These are phyloP conservation scores for Hypoxylon sp. DNA, from an alignment of 2,329 filamentous ascomycete species.

Conservation along the genomic window DNA sequence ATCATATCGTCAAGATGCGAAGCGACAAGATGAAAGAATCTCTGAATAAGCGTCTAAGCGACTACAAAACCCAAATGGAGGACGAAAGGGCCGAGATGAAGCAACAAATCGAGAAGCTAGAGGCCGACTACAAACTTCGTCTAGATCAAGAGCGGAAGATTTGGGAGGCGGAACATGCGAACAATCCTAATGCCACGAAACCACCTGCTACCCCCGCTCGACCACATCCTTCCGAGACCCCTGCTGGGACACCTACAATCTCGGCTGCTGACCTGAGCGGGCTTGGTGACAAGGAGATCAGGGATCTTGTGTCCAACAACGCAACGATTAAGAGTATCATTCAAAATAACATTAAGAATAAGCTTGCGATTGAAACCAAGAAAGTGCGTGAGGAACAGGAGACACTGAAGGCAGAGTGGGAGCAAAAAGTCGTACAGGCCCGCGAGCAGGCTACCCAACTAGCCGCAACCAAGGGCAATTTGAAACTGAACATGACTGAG, in stretches of 20 bases:
- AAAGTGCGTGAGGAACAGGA: slow-evolving; percentile 66
- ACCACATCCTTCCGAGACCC: slow-evolving; percentile 49
- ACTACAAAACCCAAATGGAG: slow-evolving; percentile 61
- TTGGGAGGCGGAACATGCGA: slow-evolving; percentile 42
- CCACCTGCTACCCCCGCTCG: slow-evolving; percentile 53
- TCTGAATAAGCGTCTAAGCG: slow-evolving; percentile 75
- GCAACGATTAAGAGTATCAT: slow-evolving; percentile 66
- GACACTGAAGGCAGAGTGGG: slow-evolving; percentile 57
- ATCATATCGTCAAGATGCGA: slow-evolving; percentile 68
- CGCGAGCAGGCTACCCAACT: slow-evolving; percentile 73
- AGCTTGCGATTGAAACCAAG: slow-evolving; percentile 71
- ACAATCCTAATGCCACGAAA: slow-evolving; percentile 29
- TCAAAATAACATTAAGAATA: slow-evolving; percentile 71
- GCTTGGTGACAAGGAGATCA: slow-evolving; percentile 63
- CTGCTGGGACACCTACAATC: slow-evolving; percentile 45
- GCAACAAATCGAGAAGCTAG: slow-evolving; percentile 70
- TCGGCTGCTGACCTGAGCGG: slow-evolving; percentile 54
- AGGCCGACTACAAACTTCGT: slow-evolving; percentile 56
- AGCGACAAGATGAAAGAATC: slow-evolving; percentile 74
- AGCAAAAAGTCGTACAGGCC: slow-evolving; percentile 62
- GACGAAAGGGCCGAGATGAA: slow-evolving; percentile 65
- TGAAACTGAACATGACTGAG: slow-evolving; percentile 82
- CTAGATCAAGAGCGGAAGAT: slow-evolving; percentile 46
- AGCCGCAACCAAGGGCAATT: slow-evolving; percentile 75
- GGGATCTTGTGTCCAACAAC: slow-evolving; percentile 65